phyloP scores from a whole-genome alignment of 2,329 filamentous ascomycete genomes.

The Cercospora sojina region DNA sequence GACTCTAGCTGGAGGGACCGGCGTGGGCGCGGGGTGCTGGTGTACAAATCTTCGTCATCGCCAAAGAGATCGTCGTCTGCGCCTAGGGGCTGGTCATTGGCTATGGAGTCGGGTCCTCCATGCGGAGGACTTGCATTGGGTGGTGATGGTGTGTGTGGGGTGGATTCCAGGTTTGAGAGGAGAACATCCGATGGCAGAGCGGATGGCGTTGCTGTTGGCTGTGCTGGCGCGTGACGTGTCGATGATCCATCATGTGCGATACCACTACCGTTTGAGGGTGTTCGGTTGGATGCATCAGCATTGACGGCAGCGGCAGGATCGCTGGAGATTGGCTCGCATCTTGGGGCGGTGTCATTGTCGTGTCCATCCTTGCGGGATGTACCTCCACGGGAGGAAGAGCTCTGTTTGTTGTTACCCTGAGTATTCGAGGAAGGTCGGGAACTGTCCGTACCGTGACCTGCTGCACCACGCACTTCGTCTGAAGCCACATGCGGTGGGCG shows the following conservation, averaged over 20 bases:
- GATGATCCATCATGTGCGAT: neutral
- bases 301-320: neutral
- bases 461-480: neutral
- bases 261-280: neutral
- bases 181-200: neutral
- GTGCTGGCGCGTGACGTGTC: neutral
- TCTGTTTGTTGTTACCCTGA: neutral
- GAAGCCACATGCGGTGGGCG: neutral
- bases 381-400: neutral
- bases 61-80: neutral
- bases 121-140: neutral
- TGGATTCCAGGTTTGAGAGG: neutral
- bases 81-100: neutral
- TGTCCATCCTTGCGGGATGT: neutral
- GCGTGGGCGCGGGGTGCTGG: neutral
- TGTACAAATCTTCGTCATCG: neutral
- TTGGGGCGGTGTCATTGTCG: neutral
- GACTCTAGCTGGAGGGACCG: neutral
- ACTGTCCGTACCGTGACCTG: neutral
- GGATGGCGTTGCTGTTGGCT: neutral
- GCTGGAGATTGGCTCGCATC: neutral
- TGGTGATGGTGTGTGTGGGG: neutral
- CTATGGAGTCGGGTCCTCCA: neutral
- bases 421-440: neutral
- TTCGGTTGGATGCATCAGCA: neutral